Conservation (phyloP, 257 asterid genomes). For the Fraxinus americana region DNA sequence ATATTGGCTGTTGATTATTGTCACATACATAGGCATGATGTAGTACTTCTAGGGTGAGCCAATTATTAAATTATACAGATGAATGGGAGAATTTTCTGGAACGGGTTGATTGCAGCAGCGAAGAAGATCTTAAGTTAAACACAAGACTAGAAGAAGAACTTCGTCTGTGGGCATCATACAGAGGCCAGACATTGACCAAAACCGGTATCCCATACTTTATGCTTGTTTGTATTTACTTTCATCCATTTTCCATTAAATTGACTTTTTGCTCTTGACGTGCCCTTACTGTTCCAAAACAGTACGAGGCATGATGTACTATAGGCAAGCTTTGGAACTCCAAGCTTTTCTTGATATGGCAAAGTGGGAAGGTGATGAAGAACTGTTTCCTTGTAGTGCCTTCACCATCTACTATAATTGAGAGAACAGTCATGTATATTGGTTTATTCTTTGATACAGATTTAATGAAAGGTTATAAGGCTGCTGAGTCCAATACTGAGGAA, state of each 20-base stretch:
- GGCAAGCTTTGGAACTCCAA: constrained; percentile 97
- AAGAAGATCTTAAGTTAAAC: constrained; percentile 76
- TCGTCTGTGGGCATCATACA: constrained; percentile 94
- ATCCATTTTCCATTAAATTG: constrained; percentile 6
- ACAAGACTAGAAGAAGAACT: constrained; percentile 70
- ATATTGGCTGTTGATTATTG: constrained; percentile 19
- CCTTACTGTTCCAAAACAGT: constrained; percentile 41
- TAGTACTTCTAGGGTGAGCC: constrained; percentile 18
- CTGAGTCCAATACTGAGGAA: constrained; percentile 66
- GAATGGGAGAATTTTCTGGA: constrained; percentile 94
- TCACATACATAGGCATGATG: constrained; percentile 12
- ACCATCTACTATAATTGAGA: constrained; percentile 7
- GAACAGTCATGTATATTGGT: constrained; percentile 14
- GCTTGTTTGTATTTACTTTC: background rate
- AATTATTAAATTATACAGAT: constrained; percentile 46
- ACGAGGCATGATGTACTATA: constrained; percentile 99
- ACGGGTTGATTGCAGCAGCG: constrained; percentile 65
- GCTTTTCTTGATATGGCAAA: constrained; percentile 98
- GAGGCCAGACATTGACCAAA: constrained; percentile 97
- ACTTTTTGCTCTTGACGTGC: constrained; percentile 19
- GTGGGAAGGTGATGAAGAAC: constrained; percentile 68
- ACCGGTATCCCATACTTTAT: constrained; percentile 56
- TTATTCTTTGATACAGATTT: constrained; percentile 56
- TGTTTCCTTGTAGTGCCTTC: constrained; percentile 22
- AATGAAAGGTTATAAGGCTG: constrained; percentile 92